These are phyloP conservation scores for Pascua sp. DNA, from an alignment of 1,284 basidiomycete species.

Conservation along the genomic window DNA sequence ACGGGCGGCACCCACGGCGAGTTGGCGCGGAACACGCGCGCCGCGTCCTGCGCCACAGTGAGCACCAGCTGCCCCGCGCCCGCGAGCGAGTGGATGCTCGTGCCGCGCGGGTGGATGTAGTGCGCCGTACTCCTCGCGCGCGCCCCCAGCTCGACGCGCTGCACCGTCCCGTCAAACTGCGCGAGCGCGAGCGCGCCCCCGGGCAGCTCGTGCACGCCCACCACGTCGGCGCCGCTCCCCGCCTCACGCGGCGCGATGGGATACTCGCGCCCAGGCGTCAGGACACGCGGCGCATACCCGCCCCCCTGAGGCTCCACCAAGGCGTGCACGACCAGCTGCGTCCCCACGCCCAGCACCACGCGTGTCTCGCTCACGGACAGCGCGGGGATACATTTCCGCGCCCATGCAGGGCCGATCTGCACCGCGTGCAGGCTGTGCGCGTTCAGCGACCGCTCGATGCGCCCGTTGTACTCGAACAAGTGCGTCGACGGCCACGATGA, in stretches of 20 bases:
- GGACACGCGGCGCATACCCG: not conserved
- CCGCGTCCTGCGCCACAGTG: constrained; percentile 20
- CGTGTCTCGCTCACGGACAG: constrained; percentile 23
- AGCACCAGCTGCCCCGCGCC: constrained; percentile 22
- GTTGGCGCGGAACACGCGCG: constrained; percentile 26
- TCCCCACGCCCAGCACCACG: constrained; percentile 35
- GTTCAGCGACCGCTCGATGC: constrained; percentile 18
- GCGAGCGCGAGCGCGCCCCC: constrained; percentile 23
- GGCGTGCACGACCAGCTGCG: constrained; percentile 30
- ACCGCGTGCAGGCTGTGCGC: constrained; percentile 32
- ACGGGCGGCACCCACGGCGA: constrained; percentile 36
- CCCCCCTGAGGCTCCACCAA: constrained; percentile 6
- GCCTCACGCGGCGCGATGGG: constrained; percentile 14
- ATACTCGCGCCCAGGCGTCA: constrained; percentile 16
- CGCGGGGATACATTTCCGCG: constrained; percentile 33
- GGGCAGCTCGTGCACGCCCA: constrained; percentile 28
- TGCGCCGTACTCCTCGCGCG: constrained; percentile 9
- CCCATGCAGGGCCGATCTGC: constrained; percentile 40
- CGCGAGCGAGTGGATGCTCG: constrained; percentile 12
- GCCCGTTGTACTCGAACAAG: constrained; percentile 27
- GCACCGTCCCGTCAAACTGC: constrained; percentile 40
- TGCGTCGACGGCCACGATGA: constrained; percentile 18
- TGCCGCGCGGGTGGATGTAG: constrained; percentile 14
- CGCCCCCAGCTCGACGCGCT: constrained; percentile 19
- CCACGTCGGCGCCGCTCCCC: constrained; percentile 33